Base-by-base conservation (phyloP, 1,139 yeast species). In the Taphrina pruni region DNA sequence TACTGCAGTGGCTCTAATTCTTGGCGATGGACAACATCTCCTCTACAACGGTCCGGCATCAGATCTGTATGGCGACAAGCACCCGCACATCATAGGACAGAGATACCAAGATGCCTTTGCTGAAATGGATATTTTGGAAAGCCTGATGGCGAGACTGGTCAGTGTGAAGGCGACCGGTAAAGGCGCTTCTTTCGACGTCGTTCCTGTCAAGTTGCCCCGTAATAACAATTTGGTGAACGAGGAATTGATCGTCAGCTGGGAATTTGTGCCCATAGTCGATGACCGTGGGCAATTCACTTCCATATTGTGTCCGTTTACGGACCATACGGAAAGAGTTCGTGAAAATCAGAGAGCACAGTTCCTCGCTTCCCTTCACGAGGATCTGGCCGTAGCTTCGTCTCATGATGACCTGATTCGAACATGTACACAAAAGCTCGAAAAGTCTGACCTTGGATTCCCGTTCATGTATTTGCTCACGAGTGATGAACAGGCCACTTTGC, bases 81-180 rank as follows among this genome's bases (percentile, higher is more conserved):
- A 58, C 32, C 62, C 62, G 20, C 17, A 7, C 4, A 43, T 58
- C 38, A 58, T 58, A 21, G 62, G 62, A 6, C 43, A 45, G 54
- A 43, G 14, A 2, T 58, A 58, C 36, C 7, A 7, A 3, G 54
- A 45, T 11, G 62, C 54, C 1, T 58, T 38, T 1, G 1, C 36
- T 7, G 62, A 58, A 0, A 43, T 58, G 26, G 62, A 58, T 32
- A 1, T 43, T 6, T 35, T 56, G 7, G 60, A 56, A 1, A 9
- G 26, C 7, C 36, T 56, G 3, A 9, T 38, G 36, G 14, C 2
- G 17, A 11, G 17, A 2, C 6, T 56, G 3, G 21, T 4, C 12
- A 11, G 6, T 7, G 60, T 56, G 5, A 56, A 7, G 50, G 11
- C 11, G 2, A 39, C 50, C 2, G 60, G 60, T 1, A 38, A 20